Evolutionary conservation across 495 filamentous ascomycete genomes (phyloP).

Genomic region (Lentithecium fluviatile): DNA sequence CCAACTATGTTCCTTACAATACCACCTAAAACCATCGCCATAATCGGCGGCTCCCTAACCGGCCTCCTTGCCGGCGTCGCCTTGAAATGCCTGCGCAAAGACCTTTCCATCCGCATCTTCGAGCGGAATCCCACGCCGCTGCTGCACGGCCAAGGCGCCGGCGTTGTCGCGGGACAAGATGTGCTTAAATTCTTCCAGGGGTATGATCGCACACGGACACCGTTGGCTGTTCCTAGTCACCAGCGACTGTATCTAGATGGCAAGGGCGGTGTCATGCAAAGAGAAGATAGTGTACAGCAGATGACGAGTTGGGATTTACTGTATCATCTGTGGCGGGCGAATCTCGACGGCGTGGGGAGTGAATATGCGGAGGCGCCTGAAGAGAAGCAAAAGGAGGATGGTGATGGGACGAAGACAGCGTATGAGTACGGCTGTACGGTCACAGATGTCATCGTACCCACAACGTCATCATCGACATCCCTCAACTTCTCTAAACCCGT

Average conservation of each 20-base stretch:
- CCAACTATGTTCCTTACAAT: no score
- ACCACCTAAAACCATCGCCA: background rate
- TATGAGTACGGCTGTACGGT: conserved; percentile 51
- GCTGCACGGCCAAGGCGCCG: conserved; percentile 53
- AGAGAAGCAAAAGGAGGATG: conserved; percentile 27
- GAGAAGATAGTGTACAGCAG: conserved; percentile 3
- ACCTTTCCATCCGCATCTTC: conserved; percentile 49
- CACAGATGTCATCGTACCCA: conserved; percentile 24
- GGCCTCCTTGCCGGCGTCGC: conserved; percentile 41
- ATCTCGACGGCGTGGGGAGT: conserved; percentile 50
- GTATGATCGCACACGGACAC: conserved; percentile 1
- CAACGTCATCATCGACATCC: no score
- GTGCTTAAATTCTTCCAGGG: background rate
- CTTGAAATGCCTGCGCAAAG: conserved; percentile 45
- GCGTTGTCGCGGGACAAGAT: conserved; percentile 43
- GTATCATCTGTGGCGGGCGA: conserved; percentile 54
- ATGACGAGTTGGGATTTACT: conserved; percentile 52
- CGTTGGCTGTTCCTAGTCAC: background rate
- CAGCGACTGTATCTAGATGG: conserved; percentile 3
- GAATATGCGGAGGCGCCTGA: conserved; percentile 3
- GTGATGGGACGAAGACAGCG: conserved; percentile 43
- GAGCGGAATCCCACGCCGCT: conserved; percentile 36
- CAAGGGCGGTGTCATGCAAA: background rate
- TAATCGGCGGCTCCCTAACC: background rate
- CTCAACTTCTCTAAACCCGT: no score